Evolutionary conservation across 2,329 filamentous ascomycete genomes (phyloP).

Genomic region (Penicillium aurantiogriseum): DNA sequence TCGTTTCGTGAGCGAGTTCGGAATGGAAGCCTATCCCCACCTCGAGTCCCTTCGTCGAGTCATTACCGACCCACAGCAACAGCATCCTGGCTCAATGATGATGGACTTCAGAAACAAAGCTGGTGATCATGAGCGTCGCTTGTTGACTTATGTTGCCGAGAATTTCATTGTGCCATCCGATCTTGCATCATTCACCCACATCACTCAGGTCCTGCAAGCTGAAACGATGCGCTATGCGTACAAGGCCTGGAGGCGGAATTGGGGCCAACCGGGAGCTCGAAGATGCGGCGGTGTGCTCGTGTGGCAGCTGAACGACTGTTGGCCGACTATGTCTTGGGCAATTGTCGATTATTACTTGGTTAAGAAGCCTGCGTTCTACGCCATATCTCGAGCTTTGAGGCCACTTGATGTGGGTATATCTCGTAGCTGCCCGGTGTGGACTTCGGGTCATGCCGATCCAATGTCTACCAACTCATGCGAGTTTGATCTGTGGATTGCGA

Average conservation of each 20-base stretch:
- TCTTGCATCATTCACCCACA: background rate
- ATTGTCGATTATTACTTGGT: background rate
- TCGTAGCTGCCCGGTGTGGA: background rate
- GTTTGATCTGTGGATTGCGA: background rate
- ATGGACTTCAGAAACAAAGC: background rate
- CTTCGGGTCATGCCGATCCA: background rate
- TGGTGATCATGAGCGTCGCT: background rate
- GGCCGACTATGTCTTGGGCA: background rate
- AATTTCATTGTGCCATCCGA: background rate
- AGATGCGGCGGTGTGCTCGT: background rate
- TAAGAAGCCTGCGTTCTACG: background rate
- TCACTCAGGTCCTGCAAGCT: background rate
- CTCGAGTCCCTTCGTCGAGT: background rate
- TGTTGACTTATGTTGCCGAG: background rate
- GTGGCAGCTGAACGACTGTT: background rate
- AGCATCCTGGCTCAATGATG: background rate
- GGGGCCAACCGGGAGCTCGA: background rate
- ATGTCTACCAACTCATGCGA: background rate
- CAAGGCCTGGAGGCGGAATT: background rate
- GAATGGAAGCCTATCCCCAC: background rate
- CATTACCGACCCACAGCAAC: background rate
- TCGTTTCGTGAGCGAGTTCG: background rate
- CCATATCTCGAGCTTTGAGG: background rate
- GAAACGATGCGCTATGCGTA: background rate
- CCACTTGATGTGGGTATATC: background rate